Evolutionary conservation across 331 rosid genomes (phyloP), one percentile per base, ranked within the genome.

Genomic region (Acacia pycnantha): DNA sequence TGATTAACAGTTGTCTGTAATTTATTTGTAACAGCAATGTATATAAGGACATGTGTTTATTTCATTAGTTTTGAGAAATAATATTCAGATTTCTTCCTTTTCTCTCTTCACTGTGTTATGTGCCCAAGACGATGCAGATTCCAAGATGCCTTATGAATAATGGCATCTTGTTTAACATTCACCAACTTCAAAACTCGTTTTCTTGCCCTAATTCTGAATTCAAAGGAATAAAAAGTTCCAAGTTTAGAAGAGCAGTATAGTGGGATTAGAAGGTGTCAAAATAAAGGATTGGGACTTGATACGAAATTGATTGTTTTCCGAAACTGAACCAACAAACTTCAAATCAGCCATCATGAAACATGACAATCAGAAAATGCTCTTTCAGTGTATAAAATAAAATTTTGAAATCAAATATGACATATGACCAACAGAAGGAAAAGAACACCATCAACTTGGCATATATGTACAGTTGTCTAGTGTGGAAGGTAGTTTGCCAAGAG

Each of bases 101-200:
- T 29, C 31, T 29, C 31, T 29, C 31, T 29, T 27, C 29, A 27
- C 29, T 2, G 31, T 2, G 31, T 29, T 29, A 29, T 29, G 31
- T 29, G 2, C 31, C 22, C 35, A 65, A 65, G n/a, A 65, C 47
- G 65, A 58, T 19, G 48, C 35, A 21, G 50, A 48, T 48, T 78
- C 35, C 40, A n/a, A 33, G 44, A 47, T 14, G 74, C 64, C 75
- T 47, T n/a, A 19, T 47, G 44, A 78, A 22, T 66, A 66, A 41
- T 21, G 47, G 50, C 16, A 19, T 71, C 78, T 22, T 48, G 54
- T 15, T 72, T 59, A 44, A 37, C 26, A 65, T 51, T 41, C 54
- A 73, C 10, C 79, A 78, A 72, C 70, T 72, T 73, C 35, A 70
- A 22, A 70, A 61, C 54, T 27, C 3, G 8, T 71, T 50, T 73